Evolutionary conservation across 169 alveolate genomes (phyloP), one percentile per base, ranked within the genome.

Genomic region (Cystoisospora suis): DNA sequence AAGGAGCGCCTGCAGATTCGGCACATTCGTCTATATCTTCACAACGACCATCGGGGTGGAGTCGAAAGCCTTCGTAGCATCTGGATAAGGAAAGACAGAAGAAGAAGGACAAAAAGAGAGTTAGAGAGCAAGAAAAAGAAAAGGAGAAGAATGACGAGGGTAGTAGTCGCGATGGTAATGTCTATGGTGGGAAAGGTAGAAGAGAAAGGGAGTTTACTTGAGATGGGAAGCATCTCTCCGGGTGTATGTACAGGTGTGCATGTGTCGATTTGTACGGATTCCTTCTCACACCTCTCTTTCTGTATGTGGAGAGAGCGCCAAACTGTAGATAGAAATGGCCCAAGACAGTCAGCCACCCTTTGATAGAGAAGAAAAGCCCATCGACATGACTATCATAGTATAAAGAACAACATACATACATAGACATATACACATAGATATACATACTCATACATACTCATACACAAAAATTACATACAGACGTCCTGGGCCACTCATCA

Each of bases 31-130:
- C 40, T 27, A 83, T 29, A 45, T 83, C 89, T 17, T 32, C 42
- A 61, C 89, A 83, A 29, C 81, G 32, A 29, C 89, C 89, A 45
- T 83, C 89, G 23, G 40, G 58, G 46, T 53, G 61, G 23, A 83
- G 80, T 44, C 17, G 46, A 61, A 27, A 83, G 36, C 89, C 89
- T 56, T 53, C 69, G 44, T 49, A 65, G 59, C 89, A 83, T 56
- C 89, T 83, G 89, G 29, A 29, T 23, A 45, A 23, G 36, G 45
- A 72, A 49, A 9, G n/a, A 49, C 9, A 20, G n/a, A 20, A 49
- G 61, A 9, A 9, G 20, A 9, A 49, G n/a, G n/a, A 20, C 61
- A 49, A 12, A 20, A 9, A 49, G n/a, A 49, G 20, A 9, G 61
- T 12, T 49, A n/a, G n/a, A n/a, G n/a, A n/a, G n/a, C n/a, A n/a